These are phyloP conservation scores for Fusarium austroafricanum DNA, from an alignment of 2,329 filamentous ascomycete genomes.

Conservation along the genomic window DNA sequence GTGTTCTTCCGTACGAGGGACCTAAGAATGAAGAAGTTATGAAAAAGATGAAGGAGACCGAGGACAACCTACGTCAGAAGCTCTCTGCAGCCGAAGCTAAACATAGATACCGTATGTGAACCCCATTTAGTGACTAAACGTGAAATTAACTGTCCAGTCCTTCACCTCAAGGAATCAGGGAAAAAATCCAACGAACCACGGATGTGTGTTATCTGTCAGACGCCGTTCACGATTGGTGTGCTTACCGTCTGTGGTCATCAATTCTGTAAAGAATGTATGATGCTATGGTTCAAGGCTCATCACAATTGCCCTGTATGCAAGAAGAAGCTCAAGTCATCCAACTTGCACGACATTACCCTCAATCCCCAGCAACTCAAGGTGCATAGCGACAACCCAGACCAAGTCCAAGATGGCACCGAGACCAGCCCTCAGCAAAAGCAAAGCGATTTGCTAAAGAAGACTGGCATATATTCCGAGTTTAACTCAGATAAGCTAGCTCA, in stretches of 20 bases:
- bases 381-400: conserved; percentile 53
- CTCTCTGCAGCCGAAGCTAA: conserved; percentile 76
- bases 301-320: conserved; percentile 90
- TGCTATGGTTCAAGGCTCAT: conserved; percentile 79
- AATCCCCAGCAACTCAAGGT: conserved; percentile 80
- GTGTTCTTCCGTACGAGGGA: conserved; percentile 79
- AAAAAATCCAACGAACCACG: conserved; percentile 71
- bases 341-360: conserved; percentile 87
- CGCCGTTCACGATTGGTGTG: conserved; percentile 79
- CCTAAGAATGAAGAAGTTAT: conserved; percentile 64
- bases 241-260: conserved; percentile 91
- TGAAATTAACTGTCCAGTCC: conserved; percentile 52
- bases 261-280: conserved; percentile 90
- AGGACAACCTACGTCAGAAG: conserved; percentile 62
- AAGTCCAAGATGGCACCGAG: conserved; percentile 13
- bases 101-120: conserved; percentile 73
- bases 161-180: conserved; percentile 67
- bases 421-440: conserved; percentile 29
- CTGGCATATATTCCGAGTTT: conserved; percentile 81
- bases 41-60: conserved; percentile 46
- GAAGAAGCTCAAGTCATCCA: conserved; percentile 68
- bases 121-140: background rate
- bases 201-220: conserved; percentile 89
- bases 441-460: conserved; percentile 47
- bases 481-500: conserved; percentile 76